Percentiles rank a stretch among this genome's conserved stretches.
Conservation (phyloP, 2,329 filamentous ascomycete genomes). For the Fusarium drepaniforme region DNA sequence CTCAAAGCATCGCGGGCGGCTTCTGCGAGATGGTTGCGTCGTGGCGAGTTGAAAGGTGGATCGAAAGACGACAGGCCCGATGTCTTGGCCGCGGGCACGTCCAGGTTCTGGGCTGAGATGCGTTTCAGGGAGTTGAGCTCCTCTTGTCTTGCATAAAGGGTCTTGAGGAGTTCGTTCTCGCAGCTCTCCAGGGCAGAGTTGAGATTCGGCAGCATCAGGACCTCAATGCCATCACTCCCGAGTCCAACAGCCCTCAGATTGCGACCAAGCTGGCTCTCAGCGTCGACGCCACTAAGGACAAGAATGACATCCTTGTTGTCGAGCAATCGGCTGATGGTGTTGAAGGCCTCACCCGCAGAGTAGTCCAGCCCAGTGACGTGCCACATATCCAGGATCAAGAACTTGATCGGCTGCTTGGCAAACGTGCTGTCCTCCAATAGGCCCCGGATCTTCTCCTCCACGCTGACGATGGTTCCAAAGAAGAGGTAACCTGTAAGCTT, state of each 20-base stretch:
- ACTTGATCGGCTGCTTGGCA: constrained; percentile 82
- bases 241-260: constrained; percentile 88
- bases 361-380: constrained; percentile 96
- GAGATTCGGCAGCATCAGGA: constrained; percentile 86
- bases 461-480: constrained; percentile 96
- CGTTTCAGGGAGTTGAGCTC: constrained; percentile 62
- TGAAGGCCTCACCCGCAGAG: constrained; percentile 95
- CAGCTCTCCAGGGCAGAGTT: constrained; percentile 95
- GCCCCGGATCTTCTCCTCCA: constrained; percentile 87
- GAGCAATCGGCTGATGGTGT: constrained; percentile 88
- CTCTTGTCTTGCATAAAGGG: constrained; percentile 79
- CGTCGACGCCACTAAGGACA: constrained; percentile 84
- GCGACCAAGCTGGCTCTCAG: constrained; percentile 80
- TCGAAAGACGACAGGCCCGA: constrained; percentile 52
- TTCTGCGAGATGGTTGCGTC: constrained; percentile 80
- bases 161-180: constrained; percentile 92
- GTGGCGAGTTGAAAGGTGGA: constrained; percentile 78
- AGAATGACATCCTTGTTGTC: constrained; percentile 82
- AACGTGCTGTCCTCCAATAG: constrained; percentile 89
- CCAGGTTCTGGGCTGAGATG: constrained; percentile 58
- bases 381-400: constrained; percentile 87
- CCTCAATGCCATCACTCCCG: constrained; percentile 77
- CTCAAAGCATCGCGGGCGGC: constrained; percentile 82
- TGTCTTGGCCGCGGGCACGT: constrained; percentile 58
- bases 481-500: constrained; percentile 97